Base-by-base conservation (phyloP, 2,329 filamentous ascomycete genomes). In the Fusarium lateritium region DNA sequence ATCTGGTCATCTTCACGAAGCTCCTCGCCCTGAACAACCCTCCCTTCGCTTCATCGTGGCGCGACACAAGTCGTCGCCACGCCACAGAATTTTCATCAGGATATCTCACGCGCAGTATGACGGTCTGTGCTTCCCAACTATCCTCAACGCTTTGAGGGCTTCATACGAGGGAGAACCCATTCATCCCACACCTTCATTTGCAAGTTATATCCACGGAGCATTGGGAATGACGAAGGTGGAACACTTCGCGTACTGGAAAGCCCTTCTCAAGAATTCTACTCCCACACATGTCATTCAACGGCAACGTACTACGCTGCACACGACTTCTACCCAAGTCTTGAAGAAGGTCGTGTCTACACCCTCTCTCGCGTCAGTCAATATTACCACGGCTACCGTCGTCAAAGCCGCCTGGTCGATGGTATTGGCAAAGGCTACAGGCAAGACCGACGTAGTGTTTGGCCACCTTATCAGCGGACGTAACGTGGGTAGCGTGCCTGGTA, bases 321-420 rank as follows among this genome's bases (percentile, higher is more conserved):
- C 67, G 13, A 22, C 7, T 24, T 56, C 68, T 44, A 62, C 43
- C 1, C 31, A 44, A 10, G 43, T 51, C 8, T 36, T 69, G 13
- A 68, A 40, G 4, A 57, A 2, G 14, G 44, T 49, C 7, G 28
- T 70, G 0, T 31, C 58, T 19, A 61, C 62, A 24, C 57, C 43
- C 7, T 71, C 71, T 2, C 61, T 69, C 4, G 62, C 68, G 2
- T 47, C 69, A 1, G 38, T 56, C 50, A 62, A 70, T 19, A 74
- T 75, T 17, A 71, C 71, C 13, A 64, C 65, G 6, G 81, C 82
- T 9, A 83, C 81, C 1, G 55, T 83, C 21, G 73, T 84, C 69
- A 83, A 84, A 56, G 81, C 80, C n/a, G 82, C 82, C 1, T 84
- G 82, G 82, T 78, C 82, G 1, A 68, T 75, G 3, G 79, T 80